Evolutionary conservation across 2,329 filamentous ascomycete species (phyloP).

Genomic region (Hypoxylon rubiginosum): DNA sequence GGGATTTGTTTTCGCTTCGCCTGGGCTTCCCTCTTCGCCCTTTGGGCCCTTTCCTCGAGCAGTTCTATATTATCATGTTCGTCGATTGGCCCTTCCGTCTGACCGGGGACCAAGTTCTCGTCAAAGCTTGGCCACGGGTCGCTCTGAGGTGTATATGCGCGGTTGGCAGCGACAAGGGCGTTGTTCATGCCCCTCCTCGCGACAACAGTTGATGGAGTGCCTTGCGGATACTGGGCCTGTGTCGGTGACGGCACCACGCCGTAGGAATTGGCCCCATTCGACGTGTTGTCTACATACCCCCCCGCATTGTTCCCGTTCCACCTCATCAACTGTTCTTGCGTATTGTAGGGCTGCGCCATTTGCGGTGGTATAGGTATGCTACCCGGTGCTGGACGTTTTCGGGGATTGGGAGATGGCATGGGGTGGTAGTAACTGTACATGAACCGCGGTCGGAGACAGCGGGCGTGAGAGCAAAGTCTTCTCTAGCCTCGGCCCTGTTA

Average conservation of each 20-base stretch:
- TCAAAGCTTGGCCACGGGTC: slow-evolving; percentile 59
- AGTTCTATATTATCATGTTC: slow-evolving; percentile 81
- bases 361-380: slow-evolving; percentile 53
- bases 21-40: slow-evolving; percentile 89
- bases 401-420: slow-evolving; percentile 52
- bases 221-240: slow-evolving; percentile 52
- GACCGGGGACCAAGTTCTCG: slow-evolving; percentile 59
- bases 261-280: slow-evolving; percentile 53
- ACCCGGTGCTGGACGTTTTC: slow-evolving; percentile 53
- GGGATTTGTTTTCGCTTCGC: slow-evolving; percentile 95
- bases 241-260: slow-evolving; percentile 49
- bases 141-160: slow-evolving; percentile 48
- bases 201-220: slow-evolving; percentile 62
- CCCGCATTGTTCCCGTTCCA: slow-evolving; percentile 63
- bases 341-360: slow-evolving; percentile 58
- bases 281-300: slow-evolving; percentile 51
- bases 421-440: slow-evolving; percentile 50
- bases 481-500: slow-evolving; percentile 21
- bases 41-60: slow-evolving; percentile 81
- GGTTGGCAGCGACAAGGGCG: slow-evolving; percentile 58
- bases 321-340: slow-evolving; percentile 65
- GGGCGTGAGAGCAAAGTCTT: slow-evolving; percentile 10
- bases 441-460: slow-evolving; percentile 31
- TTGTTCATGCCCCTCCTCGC: slow-evolving; percentile 67
- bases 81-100: slow-evolving; percentile 54